Conservation (phyloP, 1,284 basidiomycete genomes). For the Cryptococcus amylolentus region DNA sequence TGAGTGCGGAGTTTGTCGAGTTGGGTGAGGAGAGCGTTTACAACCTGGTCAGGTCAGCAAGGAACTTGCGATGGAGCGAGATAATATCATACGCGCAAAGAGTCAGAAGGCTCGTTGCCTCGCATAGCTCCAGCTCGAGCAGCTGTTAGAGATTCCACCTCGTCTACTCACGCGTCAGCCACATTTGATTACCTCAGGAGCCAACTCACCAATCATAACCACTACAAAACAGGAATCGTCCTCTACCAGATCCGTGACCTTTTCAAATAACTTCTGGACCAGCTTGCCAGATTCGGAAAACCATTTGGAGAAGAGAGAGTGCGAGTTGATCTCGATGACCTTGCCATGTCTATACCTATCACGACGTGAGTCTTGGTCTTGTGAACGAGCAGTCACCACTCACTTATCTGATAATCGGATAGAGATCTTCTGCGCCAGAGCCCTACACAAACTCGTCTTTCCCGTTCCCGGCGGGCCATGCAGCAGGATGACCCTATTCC, state of each 20-base stretch:
- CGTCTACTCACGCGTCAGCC: conserved; percentile 58
- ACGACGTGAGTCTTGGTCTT: neutral
- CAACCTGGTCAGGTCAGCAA: conserved; percentile 61
- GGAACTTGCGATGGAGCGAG: neutral
- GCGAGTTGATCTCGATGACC: conserved; percentile 94
- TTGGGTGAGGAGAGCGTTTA: conserved; percentile 95
- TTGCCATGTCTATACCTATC: conserved; percentile 76
- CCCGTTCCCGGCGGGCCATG: conserved; percentile 98
- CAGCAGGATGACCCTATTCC: conserved; percentile 87
- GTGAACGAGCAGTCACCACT: conserved; percentile 18
- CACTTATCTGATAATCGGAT: conserved; percentile 81
- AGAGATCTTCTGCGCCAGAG: conserved; percentile 90
- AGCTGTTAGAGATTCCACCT: conserved; percentile 93
- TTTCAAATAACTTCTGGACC: conserved; percentile 87
- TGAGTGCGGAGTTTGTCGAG: conserved; percentile 89
- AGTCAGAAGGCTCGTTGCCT: conserved; percentile 92
- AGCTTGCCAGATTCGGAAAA: conserved; percentile 99
- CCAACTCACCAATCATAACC: conserved; percentile 76
- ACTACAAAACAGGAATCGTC: conserved; percentile 89
- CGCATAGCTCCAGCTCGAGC: conserved; percentile 90
- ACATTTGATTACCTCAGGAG: neutral
- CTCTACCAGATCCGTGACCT: conserved; percentile 79
- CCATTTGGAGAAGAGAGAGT: conserved; percentile 93
- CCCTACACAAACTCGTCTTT: conserved; percentile 92
- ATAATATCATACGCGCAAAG: conserved; percentile 65